Evolutionary conservation across 306 rosid genomes (phyloP).

Genomic region (Carpinus fangiana): DNA sequence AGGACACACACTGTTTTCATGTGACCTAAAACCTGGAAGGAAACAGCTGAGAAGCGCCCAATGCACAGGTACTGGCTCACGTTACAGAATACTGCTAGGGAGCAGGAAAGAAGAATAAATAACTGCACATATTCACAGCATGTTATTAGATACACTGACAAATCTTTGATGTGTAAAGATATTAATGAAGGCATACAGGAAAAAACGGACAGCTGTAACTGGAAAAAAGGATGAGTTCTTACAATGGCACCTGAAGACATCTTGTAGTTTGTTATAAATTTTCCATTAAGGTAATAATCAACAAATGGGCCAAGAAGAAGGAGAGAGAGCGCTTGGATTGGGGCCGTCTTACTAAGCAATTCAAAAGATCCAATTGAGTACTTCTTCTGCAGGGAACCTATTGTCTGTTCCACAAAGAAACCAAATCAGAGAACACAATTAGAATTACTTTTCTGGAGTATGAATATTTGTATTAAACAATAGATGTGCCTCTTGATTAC

Average conservation of each 20-base stretch:
- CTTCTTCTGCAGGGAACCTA: slow-evolving; percentile 92
- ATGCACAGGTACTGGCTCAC: slow-evolving; percentile 94
- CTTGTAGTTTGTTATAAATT: slow-evolving; percentile 64
- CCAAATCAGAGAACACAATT: background rate
- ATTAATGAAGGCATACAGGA: background rate
- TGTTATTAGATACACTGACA: background rate
- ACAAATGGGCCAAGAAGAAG: slow-evolving; percentile 77
- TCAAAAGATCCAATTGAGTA: slow-evolving; percentile 95
- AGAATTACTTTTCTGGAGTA: background rate
- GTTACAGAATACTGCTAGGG: slow-evolving; percentile 81
- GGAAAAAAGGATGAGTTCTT: slow-evolving; percentile 34
- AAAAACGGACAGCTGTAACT: background rate
- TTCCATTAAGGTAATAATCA: slow-evolving; percentile 73
- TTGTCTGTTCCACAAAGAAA: slow-evolving; percentile 61
- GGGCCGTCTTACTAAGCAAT: slow-evolving; percentile 93
- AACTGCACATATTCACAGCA: slow-evolving; percentile 50
- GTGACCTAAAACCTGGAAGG: slow-evolving; percentile 96
- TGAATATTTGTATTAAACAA: background rate
- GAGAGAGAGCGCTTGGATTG: slow-evolving; percentile 85
- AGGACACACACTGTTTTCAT: slow-evolving; percentile 91
- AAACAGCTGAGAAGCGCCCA: slow-evolving; percentile 86
- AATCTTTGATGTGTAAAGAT: slow-evolving; percentile 1
- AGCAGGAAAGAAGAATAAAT: slow-evolving; percentile 77
- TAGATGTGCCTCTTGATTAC: background rate
- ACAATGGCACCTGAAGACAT: slow-evolving; percentile 78